phyloP scores from a whole-genome alignment of 1,284 basidiomycete species.

The Agroathelia rolfsii region DNA sequence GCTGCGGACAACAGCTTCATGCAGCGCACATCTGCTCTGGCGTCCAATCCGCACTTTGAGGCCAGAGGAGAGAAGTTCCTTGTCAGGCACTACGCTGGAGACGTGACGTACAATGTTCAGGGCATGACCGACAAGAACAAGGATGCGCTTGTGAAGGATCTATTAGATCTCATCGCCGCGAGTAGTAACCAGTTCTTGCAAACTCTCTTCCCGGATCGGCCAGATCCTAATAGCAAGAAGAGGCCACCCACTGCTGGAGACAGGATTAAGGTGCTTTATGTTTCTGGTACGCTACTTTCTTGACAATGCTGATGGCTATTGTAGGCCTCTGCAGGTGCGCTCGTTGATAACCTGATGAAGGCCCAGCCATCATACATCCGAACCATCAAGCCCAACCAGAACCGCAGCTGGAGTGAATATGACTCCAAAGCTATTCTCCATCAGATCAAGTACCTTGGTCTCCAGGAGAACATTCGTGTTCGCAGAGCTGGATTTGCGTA shows the following conservation, averaged over 20 bases:
- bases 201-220: conserved; percentile 86
- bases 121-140: conserved; percentile 99
- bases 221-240: conserved; percentile 96
- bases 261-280: conserved; percentile 75
- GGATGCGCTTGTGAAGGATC: conserved; percentile 91
- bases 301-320: conserved; percentile 6
- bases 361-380: conserved; percentile 98
- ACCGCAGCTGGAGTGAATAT: conserved; percentile 88
- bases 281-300: conserved; percentile 5
- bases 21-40: conserved; percentile 77
- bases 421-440: conserved; percentile 92
- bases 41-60: conserved; percentile 87
- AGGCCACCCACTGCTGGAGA: conserved; percentile 96
- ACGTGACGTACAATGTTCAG: conserved; percentile 94
- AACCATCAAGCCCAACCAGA: conserved; percentile 99
- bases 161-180: conserved; percentile 80
- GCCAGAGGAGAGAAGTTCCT: conserved; percentile 85
- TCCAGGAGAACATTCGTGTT: conserved; percentile 98
- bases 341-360: conserved; percentile 94
- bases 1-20: conserved; percentile 98
- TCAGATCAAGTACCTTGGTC: conserved; percentile 98
- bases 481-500: conserved; percentile 97
- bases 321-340: conserved; percentile 80
- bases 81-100: conserved; percentile 93
- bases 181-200: conserved; percentile 83